Evolutionary conservation across 2,329 filamentous ascomycete genomes (phyloP).

Genomic region (Graphilbum ipis-grandicollis): DNA sequence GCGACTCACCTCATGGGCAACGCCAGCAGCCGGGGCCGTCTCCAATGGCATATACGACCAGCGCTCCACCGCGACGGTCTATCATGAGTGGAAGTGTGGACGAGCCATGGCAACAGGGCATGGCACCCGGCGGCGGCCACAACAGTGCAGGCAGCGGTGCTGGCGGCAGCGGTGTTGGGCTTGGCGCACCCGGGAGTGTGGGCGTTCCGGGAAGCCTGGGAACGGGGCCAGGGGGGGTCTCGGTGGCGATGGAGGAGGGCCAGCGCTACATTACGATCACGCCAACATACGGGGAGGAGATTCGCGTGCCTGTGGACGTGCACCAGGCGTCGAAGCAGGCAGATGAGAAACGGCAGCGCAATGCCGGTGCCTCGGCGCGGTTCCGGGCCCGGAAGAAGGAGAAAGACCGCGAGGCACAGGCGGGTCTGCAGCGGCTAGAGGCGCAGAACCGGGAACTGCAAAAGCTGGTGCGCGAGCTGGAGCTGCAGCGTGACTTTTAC

Average conservation of each 20-base stretch:
- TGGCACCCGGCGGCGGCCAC: neutral
- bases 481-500: constrained; percentile 56
- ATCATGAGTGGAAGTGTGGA: no score
- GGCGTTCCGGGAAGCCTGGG: neutral
- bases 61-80: neutral
- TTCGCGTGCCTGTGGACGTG: constrained; percentile 55
- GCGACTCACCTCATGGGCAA: no score
- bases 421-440: constrained; percentile 52
- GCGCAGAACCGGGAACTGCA: constrained; percentile 49
- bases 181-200: neutral
- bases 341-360: constrained; percentile 71
- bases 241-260: constrained; percentile 11
- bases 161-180: neutral
- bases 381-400: constrained; percentile 72
- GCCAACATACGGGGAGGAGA: constrained; percentile 22
- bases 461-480: constrained; percentile 30
- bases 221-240: neutral
- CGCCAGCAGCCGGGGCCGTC: neutral
- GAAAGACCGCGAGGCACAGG: constrained; percentile 55
- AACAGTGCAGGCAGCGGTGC: neutral
- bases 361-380: constrained; percentile 69
- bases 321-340: constrained; percentile 68
- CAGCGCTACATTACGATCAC: constrained; percentile 16
- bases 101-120: no score
- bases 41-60: neutral